Base-by-base conservation (phyloP, 2,329 filamentous ascomycete genomes). In the Penicillium verrucosum region DNA sequence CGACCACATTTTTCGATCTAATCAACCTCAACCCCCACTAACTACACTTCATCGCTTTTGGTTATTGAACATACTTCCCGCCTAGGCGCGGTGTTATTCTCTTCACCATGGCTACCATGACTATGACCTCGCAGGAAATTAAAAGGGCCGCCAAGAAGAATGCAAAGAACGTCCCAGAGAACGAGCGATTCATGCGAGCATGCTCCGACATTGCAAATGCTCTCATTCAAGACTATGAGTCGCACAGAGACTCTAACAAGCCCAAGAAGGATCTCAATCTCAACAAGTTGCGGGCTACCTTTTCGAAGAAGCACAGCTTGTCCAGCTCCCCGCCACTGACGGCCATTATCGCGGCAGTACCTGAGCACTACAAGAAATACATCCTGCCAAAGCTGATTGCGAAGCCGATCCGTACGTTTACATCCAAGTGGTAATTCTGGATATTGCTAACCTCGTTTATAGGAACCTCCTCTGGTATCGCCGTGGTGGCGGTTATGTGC, bases 281-380 rank as follows among this genome's bases (percentile, higher is more conserved):
- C 67, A 99, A 99, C 76, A 82, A 86, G 57, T 77, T 99, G 64
- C 87, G 94, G 44, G 87, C 90, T 53, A 92, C 92, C 71, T 85
- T 96, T 60, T 85, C 94, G 44, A 96, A 94, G 78, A 97, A 97
- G 78, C 92, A 97, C 78, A 89, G 87, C 72, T 80, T 99, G 59
- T 88, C 86, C 73, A 91, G 86, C 60, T 90, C 96, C 65, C 94
- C 94, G 32, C 91, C 95, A 27, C 80, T 99, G 62, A 97, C 93
- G 9, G 93, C 94, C 58, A 99, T 99, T 70, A 97, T 99, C 70
- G 91, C 94, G 53, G 94, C 94, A 10, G 93, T 99, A 36, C 95
- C 95, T n/a, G 94, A 99, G 73, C 92, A 97, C 74, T 97, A 97
- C 79, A 99, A 97, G 81, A 99, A 97, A 79, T 97, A 97, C 70